Evolutionary conservation across 371 early-diverging fungal genomes (phyloP).

Genomic region (Mucor velutinosus): DNA sequence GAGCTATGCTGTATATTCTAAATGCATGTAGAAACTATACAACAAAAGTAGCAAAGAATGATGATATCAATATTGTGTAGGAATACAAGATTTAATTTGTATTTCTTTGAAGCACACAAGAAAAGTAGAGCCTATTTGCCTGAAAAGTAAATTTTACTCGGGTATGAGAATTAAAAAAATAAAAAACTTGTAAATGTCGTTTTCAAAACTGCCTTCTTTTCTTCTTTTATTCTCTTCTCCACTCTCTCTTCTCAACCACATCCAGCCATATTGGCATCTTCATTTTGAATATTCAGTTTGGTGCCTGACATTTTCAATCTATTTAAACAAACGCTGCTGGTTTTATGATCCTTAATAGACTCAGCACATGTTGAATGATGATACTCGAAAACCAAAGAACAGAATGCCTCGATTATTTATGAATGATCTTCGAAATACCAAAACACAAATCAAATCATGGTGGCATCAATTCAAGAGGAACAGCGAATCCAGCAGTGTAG

Average conservation of each 20-base stretch:
- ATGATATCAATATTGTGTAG: not conserved
- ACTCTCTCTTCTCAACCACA: not conserved
- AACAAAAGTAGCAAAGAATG: not conserved
- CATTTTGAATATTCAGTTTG: not conserved
- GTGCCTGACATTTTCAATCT: not conserved
- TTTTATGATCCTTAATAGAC: not conserved
- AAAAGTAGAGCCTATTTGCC: conserved; percentile 11
- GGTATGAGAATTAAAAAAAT: conserved; percentile 13
- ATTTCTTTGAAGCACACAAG: not conserved
- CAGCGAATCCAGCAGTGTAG: not conserved
- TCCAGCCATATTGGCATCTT: not conserved
- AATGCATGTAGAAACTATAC: not conserved
- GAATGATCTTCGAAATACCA: conserved; percentile 11
- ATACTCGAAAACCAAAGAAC: not conserved
- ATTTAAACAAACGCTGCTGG: not conserved
- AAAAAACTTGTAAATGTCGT: conserved; percentile 1
- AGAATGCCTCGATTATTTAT: conserved; percentile 15
- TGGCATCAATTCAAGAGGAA: conserved; percentile 18
- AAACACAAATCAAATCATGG: conserved; percentile 21
- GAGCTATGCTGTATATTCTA: too few species aligned
- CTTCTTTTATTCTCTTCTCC: conserved; percentile 1
- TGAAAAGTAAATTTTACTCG: conserved; percentile 27
- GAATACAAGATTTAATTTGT: not conserved
- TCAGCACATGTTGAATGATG: conserved; percentile 1
- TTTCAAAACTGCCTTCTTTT: conserved; percentile 5